phyloP scores from a whole-genome alignment of 2,329 filamentous ascomycete species.

The Fusarium proliferatum region DNA sequence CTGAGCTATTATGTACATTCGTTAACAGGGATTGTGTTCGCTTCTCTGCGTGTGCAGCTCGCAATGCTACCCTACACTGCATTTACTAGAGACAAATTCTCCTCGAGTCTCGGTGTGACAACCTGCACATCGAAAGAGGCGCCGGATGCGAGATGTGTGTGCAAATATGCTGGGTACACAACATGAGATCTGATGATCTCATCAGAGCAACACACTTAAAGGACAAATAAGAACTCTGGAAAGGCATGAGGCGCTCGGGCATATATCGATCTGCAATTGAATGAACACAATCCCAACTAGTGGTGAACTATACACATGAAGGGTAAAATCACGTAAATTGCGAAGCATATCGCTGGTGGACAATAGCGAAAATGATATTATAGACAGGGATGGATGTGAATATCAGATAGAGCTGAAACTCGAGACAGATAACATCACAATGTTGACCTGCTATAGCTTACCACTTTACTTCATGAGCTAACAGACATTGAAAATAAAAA shows the following conservation, averaged over 20 bases:
- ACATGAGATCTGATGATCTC: conserved; percentile 2
- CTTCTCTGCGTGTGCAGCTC: background rate
- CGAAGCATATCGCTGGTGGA: background rate
- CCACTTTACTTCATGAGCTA: background rate
- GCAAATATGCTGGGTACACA: conserved; percentile 7
- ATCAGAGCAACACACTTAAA: background rate
- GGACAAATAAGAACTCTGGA: background rate
- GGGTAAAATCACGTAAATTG: background rate
- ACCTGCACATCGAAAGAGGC: conserved; percentile 31
- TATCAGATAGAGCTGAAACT: conserved; percentile 8
- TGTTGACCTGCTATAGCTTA: background rate
- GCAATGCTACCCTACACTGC: conserved; percentile 18
- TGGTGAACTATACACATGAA: background rate
- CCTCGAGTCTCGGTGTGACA: conserved; percentile 19
- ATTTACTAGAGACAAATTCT: conserved; percentile 23
- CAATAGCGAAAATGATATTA: background rate
- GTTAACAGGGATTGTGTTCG: background rate
- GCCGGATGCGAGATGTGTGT: conserved; percentile 34
- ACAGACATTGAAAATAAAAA: background rate
- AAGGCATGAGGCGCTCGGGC: background rate
- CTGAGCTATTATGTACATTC: background rate
- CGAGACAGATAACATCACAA: background rate
- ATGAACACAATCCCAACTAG: background rate
- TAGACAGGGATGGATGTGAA: conserved; percentile 1
- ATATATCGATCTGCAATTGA: background rate